These are phyloP conservation scores for Penicillium psychrosexuale DNA, from an alignment of 2,329 filamentous ascomycete genomes.

Conservation along the genomic window DNA sequence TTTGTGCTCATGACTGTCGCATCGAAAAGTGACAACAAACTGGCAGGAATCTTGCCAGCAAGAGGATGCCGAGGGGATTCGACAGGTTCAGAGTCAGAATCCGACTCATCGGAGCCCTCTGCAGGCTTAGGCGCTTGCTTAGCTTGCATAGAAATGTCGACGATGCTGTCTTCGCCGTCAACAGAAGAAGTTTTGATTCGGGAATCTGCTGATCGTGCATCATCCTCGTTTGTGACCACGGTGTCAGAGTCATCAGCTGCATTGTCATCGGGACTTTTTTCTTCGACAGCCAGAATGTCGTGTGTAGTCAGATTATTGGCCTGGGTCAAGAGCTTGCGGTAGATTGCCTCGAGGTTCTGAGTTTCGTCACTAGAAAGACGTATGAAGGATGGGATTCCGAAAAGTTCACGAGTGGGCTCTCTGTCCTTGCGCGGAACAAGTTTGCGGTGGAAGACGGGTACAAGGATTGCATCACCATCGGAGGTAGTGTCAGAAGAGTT, in stretches of 20 bases:
- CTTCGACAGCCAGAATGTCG: constrained; percentile 57
- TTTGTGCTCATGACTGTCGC: constrained; percentile 63
- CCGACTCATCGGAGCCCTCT: constrained; percentile 15
- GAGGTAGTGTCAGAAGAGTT: not conserved
- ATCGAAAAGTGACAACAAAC: constrained; percentile 70
- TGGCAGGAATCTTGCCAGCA: constrained; percentile 59
- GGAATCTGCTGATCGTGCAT: constrained; percentile 63
- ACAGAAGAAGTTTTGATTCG: constrained; percentile 75
- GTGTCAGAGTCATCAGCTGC: constrained; percentile 62
- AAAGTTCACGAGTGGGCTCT: constrained; percentile 30
- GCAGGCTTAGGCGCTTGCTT: constrained; percentile 35
- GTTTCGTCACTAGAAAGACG: constrained; percentile 72
- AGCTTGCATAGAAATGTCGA: constrained; percentile 84
- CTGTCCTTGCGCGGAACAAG: constrained; percentile 26
- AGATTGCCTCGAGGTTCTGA: constrained; percentile 65
- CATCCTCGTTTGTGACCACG: constrained; percentile 60
- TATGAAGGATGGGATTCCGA: constrained; percentile 59
- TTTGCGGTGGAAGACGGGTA: constrained; percentile 48
- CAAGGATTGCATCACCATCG: constrained; percentile 45
- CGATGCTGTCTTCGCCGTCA: constrained; percentile 83
- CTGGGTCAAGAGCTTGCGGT: constrained; percentile 74
- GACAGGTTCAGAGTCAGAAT: constrained; percentile 6
- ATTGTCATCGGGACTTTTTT: constrained; percentile 51
- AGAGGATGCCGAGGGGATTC: constrained; percentile 48
- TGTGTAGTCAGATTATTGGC: constrained; percentile 73